Conservation (phyloP, 306 rosid genomes). For the Heteromeles arbutifolia region DNA sequence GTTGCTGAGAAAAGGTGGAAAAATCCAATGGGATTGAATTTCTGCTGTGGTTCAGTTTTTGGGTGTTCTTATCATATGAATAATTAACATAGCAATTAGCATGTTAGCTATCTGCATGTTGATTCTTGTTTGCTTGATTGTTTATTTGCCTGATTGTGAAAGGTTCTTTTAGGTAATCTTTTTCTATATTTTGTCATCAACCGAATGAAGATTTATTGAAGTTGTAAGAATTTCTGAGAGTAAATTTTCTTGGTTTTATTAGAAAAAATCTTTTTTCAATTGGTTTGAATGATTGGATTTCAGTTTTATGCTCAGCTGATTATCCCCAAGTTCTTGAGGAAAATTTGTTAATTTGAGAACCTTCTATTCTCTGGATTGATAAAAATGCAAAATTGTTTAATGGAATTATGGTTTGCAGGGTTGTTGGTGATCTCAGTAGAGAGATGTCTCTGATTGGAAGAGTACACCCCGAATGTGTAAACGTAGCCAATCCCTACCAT, state of each 20-base stretch:
- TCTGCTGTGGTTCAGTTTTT: not conserved
- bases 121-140: not conserved
- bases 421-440: constrained; percentile 1
- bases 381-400: not conserved
- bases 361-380: not conserved
- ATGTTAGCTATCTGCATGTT: not conserved
- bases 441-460: constrained; percentile 57
- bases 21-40: not conserved
- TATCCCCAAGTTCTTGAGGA: not conserved
- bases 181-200: not conserved
- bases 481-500: constrained; percentile 80
- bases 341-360: not conserved
- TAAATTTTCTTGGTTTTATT: not conserved
- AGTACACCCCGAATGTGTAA: constrained; percentile 49
- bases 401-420: not conserved
- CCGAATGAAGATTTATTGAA: not conserved
- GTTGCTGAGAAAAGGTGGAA: constrained; percentile 7
- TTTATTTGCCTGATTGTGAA: not conserved
- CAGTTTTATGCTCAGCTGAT: not conserved
- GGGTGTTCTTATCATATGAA: not conserved
- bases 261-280: not conserved
- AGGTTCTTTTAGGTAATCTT: not conserved
- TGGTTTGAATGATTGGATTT: not conserved
- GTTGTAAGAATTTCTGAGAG: not conserved
- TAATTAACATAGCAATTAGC: not conserved